Base-by-base conservation (phyloP, 2,329 filamentous ascomycete species). In the Cytospora leucostoma region DNA sequence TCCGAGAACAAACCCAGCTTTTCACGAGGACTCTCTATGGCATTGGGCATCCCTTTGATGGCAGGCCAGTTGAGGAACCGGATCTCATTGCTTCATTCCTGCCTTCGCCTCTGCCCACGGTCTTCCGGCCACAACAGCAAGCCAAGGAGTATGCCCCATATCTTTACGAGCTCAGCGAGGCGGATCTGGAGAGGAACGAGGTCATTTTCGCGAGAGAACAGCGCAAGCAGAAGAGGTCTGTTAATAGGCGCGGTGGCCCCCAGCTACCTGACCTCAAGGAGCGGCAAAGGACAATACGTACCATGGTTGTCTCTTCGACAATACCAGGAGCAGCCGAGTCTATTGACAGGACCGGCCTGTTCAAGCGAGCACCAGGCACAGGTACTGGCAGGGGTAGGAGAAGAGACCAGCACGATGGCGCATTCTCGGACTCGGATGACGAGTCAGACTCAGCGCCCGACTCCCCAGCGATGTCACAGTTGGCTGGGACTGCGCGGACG, bases 201-300 rank as follows among this genome's bases (percentile, higher is more conserved):
- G 86, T 93, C 35, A 95, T 93, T 47, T 94, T 98, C 70, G 93
- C 95, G 64, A 87, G 95, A 68, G 95, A 99, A 74, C 93, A 98
- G 75, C 84, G 95, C 70, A 87, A 93, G 58, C 93, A 98, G 77
- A 99, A 99, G 79, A 87, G 95, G 55, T 97, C 95, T 7, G 91
- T 97, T 70, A 98, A 97, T 74, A 85, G 95, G 67, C 87, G 95
- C 70, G 95, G 95, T 67, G 95, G 95, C 0, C 95, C 95, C 7
- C 90, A 92, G 65, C 80, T 99, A 49, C 95, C 95, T n/a, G 95
- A 99, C 77, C 86, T 99, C 64, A 97, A 96, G 74, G 95, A 99
- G 70, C 86, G 93, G 61, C 94, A 95, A 77, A 87, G 94, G 58
- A 98, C 95, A 0, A 94, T 98, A 62, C 88, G 95, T 54, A 97